Conservation (phyloP, 768 basidiomycete genomes). For the Lactarius vividus region DNA sequence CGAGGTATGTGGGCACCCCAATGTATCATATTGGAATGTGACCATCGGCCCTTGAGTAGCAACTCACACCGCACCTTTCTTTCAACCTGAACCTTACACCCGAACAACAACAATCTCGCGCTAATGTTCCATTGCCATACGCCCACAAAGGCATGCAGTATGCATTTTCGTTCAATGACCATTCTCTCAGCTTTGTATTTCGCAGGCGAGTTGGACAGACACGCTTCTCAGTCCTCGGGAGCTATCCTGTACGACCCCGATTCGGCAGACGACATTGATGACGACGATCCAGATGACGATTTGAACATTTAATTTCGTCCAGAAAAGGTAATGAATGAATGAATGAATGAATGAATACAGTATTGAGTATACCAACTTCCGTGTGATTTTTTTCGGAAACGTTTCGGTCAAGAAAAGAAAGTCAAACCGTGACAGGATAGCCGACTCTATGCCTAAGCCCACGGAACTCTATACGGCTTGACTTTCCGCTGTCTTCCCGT, state of each 20-base stretch:
- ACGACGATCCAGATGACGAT: slow-evolving; percentile 95
- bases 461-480: background rate
- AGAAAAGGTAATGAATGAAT: background rate
- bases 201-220: slow-evolving; percentile 27
- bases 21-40: slow-evolving; percentile 1
- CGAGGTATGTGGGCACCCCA: slow-evolving; percentile 21
- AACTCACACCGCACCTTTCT: slow-evolving; percentile 57
- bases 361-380: slow-evolving; percentile 9
- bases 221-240: slow-evolving; percentile 32
- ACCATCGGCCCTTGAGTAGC: slow-evolving; percentile 17
- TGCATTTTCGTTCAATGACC: background rate
- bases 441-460: background rate
- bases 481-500: slow-evolving; percentile 2
- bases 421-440: background rate
- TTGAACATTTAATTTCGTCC: slow-evolving; percentile 60
- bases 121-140: slow-evolving; percentile 86
- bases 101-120: slow-evolving; percentile 75
- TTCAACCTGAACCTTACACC: slow-evolving; percentile 88
- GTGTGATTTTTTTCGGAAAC: background rate
- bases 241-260: slow-evolving; percentile 89
- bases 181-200: slow-evolving; percentile 37
- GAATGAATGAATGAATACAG: slow-evolving; percentile 4
- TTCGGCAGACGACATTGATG: slow-evolving; percentile 91
- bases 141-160: slow-evolving; percentile 69
- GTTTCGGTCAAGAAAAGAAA: background rate